Percentiles rank a stretch among this genome's conserved stretches.
Evolutionary conservation across 495 filamentous ascomycete genomes (phyloP).

Genomic region (Pseudoneurospora amorphoporcata): DNA sequence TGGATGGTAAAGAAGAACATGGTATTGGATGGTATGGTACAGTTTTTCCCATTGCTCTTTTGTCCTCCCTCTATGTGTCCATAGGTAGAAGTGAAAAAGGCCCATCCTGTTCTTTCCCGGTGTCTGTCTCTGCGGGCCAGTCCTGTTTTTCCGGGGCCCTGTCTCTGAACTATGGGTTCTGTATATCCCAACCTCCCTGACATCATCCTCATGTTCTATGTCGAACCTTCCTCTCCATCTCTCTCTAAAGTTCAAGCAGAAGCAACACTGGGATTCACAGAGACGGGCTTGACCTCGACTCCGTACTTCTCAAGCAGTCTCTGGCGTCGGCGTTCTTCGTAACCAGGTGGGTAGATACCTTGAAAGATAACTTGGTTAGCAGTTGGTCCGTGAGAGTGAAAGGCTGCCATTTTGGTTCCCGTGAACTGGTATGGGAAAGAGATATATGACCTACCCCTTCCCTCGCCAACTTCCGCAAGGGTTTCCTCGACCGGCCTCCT

Average conservation of each 20-base stretch:
- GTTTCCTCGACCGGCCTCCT: slow-evolving; percentile 75
- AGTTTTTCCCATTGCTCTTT: not conserved
- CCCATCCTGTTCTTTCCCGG: not conserved
- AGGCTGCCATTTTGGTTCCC: too few relatives aligned
- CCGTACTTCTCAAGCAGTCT: slow-evolving; percentile 86
- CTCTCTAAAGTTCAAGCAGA: not conserved
- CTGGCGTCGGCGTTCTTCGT: slow-evolving; percentile 73
- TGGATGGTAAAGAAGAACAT: not conserved
- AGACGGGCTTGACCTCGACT: slow-evolving; percentile 60
- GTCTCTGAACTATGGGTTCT: not conserved
- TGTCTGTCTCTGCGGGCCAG: not conserved
- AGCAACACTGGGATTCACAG: slow-evolving; percentile 23
- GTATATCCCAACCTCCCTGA: not conserved
- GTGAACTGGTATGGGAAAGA: not conserved
- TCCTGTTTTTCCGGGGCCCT: not conserved
- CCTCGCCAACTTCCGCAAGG: slow-evolving; percentile 74
- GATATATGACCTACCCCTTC: slow-evolving; percentile 53
- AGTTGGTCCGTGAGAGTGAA: not conserved
- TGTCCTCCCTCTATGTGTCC: not conserved
- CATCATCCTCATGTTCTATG: not conserved
- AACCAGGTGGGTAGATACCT: slow-evolving; percentile 80
- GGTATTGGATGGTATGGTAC: not conserved
- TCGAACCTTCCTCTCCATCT: not conserved
- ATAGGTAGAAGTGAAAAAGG: not conserved
- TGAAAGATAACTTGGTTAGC: not conserved